A percentile compares a stretch with the other conserved stretches of the same genome.
Evolutionary conservation across 2,329 filamentous ascomycete species (phyloP).

Genomic region (Whalleya microplaca): DNA sequence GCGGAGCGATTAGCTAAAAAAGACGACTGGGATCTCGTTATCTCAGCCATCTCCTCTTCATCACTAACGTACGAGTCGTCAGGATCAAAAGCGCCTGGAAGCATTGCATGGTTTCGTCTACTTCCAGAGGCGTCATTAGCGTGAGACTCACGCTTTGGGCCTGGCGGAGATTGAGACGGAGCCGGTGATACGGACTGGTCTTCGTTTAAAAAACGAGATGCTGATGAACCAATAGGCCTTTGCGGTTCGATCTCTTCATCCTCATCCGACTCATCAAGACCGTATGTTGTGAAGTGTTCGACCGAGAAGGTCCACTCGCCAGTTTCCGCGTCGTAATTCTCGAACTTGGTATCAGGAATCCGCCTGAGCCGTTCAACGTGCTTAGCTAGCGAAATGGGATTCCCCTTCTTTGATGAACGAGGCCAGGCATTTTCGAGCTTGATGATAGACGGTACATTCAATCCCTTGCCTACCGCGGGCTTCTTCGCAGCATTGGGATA

Average conservation of each 20-base stretch:
- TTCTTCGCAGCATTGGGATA: conserved; percentile 79
- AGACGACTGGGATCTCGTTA: conserved; percentile 61
- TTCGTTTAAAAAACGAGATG: conserved; percentile 20
- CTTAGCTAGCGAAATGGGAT: conserved; percentile 71
- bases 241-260: conserved; percentile 64
- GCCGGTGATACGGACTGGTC: conserved; percentile 31
- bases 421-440: conserved; percentile 94
- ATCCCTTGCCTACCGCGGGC: conserved; percentile 80
- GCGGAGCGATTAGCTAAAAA: conserved; percentile 93
- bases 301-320: conserved; percentile 92
- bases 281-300: conserved; percentile 97
- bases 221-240: conserved; percentile 30
- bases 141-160: conserved; percentile 30
- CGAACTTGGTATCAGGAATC: conserved; percentile 80
- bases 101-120: conserved; percentile 49
- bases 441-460: conserved; percentile 90
- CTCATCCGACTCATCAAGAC: conserved; percentile 76
- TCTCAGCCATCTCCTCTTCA: conserved; percentile 50
- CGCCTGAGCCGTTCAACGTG: conserved; percentile 81
- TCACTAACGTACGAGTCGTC: conserved; percentile 58
- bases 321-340: conserved; percentile 76
- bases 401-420: conserved; percentile 64
- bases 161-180: conserved; percentile 26
- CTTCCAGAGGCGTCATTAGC: conserved; percentile 62
- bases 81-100: conserved; percentile 83